Conservation (phyloP, 495 filamentous ascomycete species). For the Daldinia concentrica region DNA sequence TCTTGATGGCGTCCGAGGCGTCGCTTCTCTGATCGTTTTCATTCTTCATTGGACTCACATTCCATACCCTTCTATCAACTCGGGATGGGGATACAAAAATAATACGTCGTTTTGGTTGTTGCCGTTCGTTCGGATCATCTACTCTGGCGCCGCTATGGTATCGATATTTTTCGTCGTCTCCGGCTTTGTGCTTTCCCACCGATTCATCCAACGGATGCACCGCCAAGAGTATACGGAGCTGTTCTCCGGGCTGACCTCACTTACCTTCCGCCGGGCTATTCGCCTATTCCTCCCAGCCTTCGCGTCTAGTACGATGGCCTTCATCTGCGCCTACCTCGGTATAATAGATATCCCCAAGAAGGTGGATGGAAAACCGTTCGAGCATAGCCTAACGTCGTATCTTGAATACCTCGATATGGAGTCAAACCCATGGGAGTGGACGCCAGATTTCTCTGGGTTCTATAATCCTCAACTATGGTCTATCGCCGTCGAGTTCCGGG, state of each 20-base stretch:
- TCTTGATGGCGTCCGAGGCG: conserved; percentile 59
- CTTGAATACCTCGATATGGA: conserved; percentile 51
- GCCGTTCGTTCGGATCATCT: conserved; percentile 68
- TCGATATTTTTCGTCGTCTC: conserved; percentile 75
- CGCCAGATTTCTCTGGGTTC: conserved; percentile 40
- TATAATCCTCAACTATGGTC: conserved; percentile 62
- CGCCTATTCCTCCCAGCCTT: conserved; percentile 70
- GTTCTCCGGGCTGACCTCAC: conserved; percentile 59
- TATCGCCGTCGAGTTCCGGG: conserved; percentile 60
- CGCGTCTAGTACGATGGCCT: conserved; percentile 62
- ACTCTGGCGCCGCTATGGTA: conserved; percentile 72
- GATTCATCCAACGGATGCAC: conserved; percentile 54
- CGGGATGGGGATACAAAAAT: conserved; percentile 56
- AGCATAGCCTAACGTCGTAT: conserved; percentile 43
- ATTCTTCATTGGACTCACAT: conserved; percentile 54
- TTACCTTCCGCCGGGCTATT: conserved; percentile 67
- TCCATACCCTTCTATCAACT: conserved; percentile 49
- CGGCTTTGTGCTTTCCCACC: conserved; percentile 70
- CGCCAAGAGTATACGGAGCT: conserved; percentile 47
- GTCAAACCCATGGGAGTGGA: conserved; percentile 46
- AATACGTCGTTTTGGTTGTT: conserved; percentile 58
- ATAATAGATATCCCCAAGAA: conserved; percentile 50
- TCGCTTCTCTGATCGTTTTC: conserved; percentile 62
- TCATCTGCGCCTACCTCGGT: conserved; percentile 63
- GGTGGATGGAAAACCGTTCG: conserved; percentile 48